Base-by-base conservation (phyloP, 176 grass and related monocot species). In the Aegilops longissima region DNA sequence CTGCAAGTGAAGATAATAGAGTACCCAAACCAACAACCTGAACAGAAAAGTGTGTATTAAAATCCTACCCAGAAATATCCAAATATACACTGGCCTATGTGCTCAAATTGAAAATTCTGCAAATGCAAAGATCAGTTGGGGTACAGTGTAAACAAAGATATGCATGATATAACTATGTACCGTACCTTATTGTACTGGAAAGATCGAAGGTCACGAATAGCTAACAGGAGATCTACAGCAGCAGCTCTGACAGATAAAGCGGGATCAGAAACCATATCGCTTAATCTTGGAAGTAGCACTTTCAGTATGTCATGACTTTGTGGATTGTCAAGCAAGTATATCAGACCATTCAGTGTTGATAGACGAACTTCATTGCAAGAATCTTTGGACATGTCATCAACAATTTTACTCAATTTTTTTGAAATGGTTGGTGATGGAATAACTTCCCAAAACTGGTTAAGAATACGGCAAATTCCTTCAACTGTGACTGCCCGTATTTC, bases 361-460 rank as follows among this genome's bases (percentile, higher is more conserved):
- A 96, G 52, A 51, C 96, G 92, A 42, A 98, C 92, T 68, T 98
- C 92, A 51, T 77, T 92, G 82, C 92, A 94, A 45, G 87, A 86
- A 84, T 98, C 92, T 80, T 92, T 78, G 25, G 93, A 96, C 90
- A 98, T 94, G 76, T 92, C 90, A 56, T 96, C 90, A 70, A 96
- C 85, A 85, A 98, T 90, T 80, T 94, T 98, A 63, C 92, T 85
- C 65, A 98, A 74, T 79, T 92, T 82, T 71, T 91, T 98, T 47
- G 93, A 90, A 89, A 98, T 96, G 11, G 61, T 92, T 66, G 62
- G 69, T 12, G 93, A 85, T 66, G 93, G 90, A 86, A 98, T 89
- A 82, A 98, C 84, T 92, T 96, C 96, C 96, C 96, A 98, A 84
- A 91, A 98, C 80, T 92, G 89, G 85, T 89, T 89, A 87, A 98